Evolutionary conservation across 2,329 filamentous ascomycete species (phyloP).

Genomic region (Parasarocladium wereldwijsianum): DNA sequence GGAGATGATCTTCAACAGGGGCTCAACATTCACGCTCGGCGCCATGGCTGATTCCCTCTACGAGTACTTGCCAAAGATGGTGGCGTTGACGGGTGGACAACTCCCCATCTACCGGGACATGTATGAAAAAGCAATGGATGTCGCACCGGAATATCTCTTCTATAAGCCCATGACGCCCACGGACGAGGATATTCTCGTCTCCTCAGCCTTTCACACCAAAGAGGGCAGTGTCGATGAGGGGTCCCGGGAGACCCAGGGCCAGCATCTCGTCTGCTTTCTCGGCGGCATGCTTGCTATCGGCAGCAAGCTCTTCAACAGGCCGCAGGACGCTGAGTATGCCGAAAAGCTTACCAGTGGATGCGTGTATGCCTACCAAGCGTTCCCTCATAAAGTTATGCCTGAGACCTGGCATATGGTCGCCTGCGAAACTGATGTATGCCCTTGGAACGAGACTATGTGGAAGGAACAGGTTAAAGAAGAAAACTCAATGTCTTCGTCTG

Average conservation of each 20-base stretch:
- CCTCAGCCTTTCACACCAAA: slow-evolving; percentile 21
- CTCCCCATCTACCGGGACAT: slow-evolving; percentile 46
- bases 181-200: slow-evolving; percentile 44
- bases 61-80: slow-evolving; percentile 48
- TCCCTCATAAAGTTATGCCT: slow-evolving; percentile 36
- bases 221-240: slow-evolving; percentile 8
- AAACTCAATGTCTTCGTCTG: not conserved
- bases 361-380: slow-evolving; percentile 32
- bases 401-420: slow-evolving; percentile 26
- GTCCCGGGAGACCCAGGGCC: slow-evolving; percentile 16
- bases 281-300: slow-evolving; percentile 36
- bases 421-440: slow-evolving; percentile 26
- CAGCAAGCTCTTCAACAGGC: slow-evolving; percentile 24
- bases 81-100: slow-evolving; percentile 50
- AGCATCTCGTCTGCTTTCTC: slow-evolving; percentile 33
- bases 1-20: slow-evolving; percentile 34
- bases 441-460: slow-evolving; percentile 25
- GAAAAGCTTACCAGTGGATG: slow-evolving; percentile 34
- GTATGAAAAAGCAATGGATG: slow-evolving; percentile 50
- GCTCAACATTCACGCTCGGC: slow-evolving; percentile 33
- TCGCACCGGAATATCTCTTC: slow-evolving; percentile 46
- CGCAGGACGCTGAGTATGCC: slow-evolving; percentile 26
- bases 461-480: slow-evolving; percentile 33
- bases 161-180: slow-evolving; percentile 49
- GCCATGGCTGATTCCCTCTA: slow-evolving; percentile 43